A percentile compares a stretch with the other conserved stretches of the same genome.
Conservation (phyloP, 2,329 filamentous ascomycete genomes). For the Fusarium denticulatum region DNA sequence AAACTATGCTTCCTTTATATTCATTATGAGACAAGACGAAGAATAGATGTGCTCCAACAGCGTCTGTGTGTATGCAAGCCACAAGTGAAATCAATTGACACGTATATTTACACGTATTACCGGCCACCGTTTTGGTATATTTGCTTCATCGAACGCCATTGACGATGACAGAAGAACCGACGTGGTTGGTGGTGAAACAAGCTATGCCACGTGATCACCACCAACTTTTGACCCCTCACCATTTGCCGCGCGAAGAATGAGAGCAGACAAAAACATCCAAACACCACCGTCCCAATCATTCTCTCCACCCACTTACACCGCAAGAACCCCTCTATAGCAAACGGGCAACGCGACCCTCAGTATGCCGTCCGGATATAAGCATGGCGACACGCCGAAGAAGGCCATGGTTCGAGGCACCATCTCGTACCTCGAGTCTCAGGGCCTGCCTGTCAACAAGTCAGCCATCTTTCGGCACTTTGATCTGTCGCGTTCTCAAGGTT, state of each 20-base stretch:
- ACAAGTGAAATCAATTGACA: not conserved
- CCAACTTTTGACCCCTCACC: constrained; percentile 36
- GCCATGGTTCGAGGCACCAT: constrained; percentile 53
- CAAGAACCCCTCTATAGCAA: constrained; percentile 8
- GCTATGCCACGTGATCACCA: constrained; percentile 35
- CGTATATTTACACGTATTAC: not conserved
- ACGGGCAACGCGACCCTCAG: constrained; percentile 16
- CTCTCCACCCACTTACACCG: constrained; percentile 40
- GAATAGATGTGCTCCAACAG: no score
- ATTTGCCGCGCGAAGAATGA: constrained; percentile 3
- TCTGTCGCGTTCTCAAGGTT: constrained; percentile 51
- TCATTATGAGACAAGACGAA: not conserved
- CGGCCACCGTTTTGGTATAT: not conserved
- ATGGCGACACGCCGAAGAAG: constrained; percentile 51
- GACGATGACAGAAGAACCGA: not conserved
- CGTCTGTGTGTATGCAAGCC: not conserved
- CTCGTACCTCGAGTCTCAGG: constrained; percentile 52
- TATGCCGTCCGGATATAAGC: constrained; percentile 49
- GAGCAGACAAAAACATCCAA: constrained; percentile 49
- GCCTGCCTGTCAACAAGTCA: constrained; percentile 52
- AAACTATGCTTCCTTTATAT: rapidly evolving
- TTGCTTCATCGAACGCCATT: not conserved
- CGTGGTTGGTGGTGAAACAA: constrained; percentile 13
- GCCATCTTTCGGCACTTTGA: constrained; percentile 54
- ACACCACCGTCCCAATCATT: constrained; percentile 43